phyloP scores from a whole-genome alignment of 805 yeast species.

The Teunomyces gatunensis region DNA sequence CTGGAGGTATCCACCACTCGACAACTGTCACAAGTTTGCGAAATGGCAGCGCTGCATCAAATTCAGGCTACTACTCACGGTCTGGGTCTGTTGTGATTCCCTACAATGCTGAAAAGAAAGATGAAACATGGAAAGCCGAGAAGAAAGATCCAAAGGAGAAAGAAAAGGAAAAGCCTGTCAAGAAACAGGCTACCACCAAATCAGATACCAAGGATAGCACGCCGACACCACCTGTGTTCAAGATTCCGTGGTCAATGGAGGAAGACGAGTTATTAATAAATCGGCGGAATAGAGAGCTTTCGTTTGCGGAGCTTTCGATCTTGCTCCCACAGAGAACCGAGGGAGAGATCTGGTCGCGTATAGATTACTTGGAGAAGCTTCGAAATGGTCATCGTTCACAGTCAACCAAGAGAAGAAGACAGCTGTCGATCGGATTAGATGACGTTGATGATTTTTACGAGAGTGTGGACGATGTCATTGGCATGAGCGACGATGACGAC shows the following conservation, averaged over 20 bases:
- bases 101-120: slow-evolving; percentile 26
- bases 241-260: slow-evolving; percentile 54
- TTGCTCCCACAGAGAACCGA: slow-evolving; percentile 72
- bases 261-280: slow-evolving; percentile 68
- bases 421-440: slow-evolving; percentile 40
- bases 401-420: slow-evolving; percentile 32
- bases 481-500: slow-evolving; percentile 31
- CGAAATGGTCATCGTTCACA: slow-evolving; percentile 32
- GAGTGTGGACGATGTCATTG: slow-evolving; percentile 41
- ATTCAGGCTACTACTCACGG: slow-evolving; percentile 33
- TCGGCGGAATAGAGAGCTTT: slow-evolving; percentile 55
- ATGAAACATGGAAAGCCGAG: slow-evolving; percentile 18
- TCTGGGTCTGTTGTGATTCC: slow-evolving; percentile 40
- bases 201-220: neutral
- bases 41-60: slow-evolving; percentile 35
- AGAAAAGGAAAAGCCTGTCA: slow-evolving; percentile 6
- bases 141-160: slow-evolving; percentile 12
- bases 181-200: neutral
- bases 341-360: slow-evolving; percentile 66
- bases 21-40: slow-evolving; percentile 37
- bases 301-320: slow-evolving; percentile 70
- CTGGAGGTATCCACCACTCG: slow-evolving; percentile 34
- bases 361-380: slow-evolving; percentile 44
- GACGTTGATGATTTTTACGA: slow-evolving; percentile 43
- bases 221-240: slow-evolving; percentile 18